These are phyloP conservation scores for Herpetomonas muscarum DNA, from an alignment of 208 protist species.

Conservation along the genomic window DNA sequence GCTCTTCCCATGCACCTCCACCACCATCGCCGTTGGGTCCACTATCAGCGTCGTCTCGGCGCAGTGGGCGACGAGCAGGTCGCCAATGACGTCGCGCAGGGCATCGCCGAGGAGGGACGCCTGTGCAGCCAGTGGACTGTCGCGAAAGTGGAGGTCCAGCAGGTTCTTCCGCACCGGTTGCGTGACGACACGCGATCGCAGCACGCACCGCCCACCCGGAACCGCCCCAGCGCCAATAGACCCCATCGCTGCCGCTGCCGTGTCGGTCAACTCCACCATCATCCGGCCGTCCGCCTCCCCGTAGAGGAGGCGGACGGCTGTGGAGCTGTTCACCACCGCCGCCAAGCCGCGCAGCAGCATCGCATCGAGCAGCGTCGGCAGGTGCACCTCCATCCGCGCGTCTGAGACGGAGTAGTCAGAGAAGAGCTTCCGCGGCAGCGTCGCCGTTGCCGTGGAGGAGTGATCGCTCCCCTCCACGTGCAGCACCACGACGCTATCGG, in stretches of 20 bases:
- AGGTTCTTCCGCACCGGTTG: constrained; percentile 43
- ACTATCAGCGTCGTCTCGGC: constrained; percentile 29
- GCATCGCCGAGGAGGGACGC: constrained; percentile 50
- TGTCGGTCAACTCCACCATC: constrained; percentile 54
- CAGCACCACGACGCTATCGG: constrained; percentile 42
- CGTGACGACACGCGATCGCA: constrained; percentile 67
- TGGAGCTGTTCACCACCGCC: constrained; percentile 15
- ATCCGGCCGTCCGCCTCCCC: constrained; percentile 45
- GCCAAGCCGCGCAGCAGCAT: constrained; percentile 53
- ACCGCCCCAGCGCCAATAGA: constrained; percentile 1
- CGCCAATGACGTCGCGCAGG: constrained; percentile 52
- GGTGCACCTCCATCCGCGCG: constrained; percentile 52
- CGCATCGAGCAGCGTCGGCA: constrained; percentile 63
- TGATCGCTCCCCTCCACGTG: constrained; percentile 71
- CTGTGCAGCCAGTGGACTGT: constrained; percentile 33
- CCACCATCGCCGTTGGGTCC: constrained; percentile 27
- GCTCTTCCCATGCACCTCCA: constrained; percentile 46
- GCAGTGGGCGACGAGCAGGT: constrained; percentile 59
- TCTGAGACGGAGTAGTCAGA: constrained; percentile 64
- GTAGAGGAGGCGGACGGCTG: constrained; percentile 45
- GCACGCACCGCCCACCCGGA: constrained; percentile 18
- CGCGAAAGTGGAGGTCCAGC: constrained; percentile 67
- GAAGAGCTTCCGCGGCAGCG: constrained; percentile 63
- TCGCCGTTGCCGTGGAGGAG: constrained; percentile 69
- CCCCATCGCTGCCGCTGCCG: background rate